A percentile compares a stretch with the other conserved stretches of the same genome.
phyloP scores from a whole-genome alignment of 1,284 basidiomycete species.

The Exobasidium cylindrosporum region DNA sequence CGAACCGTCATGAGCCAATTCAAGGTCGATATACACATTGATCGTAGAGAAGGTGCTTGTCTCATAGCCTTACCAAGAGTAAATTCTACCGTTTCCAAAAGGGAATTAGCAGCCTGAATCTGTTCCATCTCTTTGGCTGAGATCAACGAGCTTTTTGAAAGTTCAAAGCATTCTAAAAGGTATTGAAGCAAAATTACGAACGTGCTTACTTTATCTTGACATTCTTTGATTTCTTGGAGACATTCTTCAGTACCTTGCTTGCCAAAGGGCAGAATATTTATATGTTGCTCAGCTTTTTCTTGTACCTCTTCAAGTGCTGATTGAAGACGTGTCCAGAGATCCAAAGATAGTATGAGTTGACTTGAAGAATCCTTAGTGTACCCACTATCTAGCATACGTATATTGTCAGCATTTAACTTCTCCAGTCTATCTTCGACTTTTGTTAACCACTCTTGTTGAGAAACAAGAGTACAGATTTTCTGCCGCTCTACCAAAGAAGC shows the following conservation, averaged over 20 bases:
- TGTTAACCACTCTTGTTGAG: neutral
- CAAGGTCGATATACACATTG: neutral
- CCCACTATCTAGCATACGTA: neutral
- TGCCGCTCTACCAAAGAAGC: constrained; percentile 31
- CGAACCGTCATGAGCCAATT: neutral
- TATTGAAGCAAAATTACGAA: neutral
- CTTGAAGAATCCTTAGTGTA: neutral
- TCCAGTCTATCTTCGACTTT: neutral
- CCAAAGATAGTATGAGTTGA: neutral
- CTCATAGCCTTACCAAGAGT: neutral
- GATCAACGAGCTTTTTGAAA: neutral
- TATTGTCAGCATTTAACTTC: neutral
- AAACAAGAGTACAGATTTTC: constrained; percentile 10
- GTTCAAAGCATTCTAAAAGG: neutral
- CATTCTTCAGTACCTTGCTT: neutral
- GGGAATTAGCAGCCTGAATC: neutral
- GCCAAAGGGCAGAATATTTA: neutral
- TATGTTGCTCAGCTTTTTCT: neutral
- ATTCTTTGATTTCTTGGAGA: neutral
- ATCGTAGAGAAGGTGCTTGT: neutral
- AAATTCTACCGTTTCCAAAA: neutral
- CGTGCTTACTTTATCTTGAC: neutral
- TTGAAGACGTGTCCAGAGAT: neutral
- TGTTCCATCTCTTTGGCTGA: neutral
- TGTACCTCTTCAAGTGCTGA: neutral